Conservation (phyloP, 805 yeast genomes). For the Danielia oregonensis region DNA sequence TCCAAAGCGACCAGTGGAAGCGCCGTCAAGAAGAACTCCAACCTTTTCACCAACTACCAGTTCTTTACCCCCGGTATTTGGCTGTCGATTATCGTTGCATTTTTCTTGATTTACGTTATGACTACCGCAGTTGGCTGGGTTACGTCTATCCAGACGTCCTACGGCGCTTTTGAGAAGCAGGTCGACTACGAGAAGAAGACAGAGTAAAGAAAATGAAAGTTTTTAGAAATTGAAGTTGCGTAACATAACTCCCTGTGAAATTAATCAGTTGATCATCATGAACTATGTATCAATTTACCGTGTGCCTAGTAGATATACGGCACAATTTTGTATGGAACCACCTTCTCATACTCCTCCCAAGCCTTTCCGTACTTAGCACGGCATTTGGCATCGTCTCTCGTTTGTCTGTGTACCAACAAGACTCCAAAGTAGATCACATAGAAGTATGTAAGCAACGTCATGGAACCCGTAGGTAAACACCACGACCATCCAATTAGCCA, state of each 20-base stretch:
- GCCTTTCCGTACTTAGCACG: slow-evolving; percentile 76
- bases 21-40: slow-evolving; percentile 17
- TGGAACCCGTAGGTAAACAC: slow-evolving; percentile 86
- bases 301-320: slow-evolving; percentile 87
- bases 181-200: slow-evolving; percentile 49
- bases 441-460: slow-evolving; percentile 81
- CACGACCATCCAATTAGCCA: slow-evolving; percentile 89
- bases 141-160: slow-evolving; percentile 66
- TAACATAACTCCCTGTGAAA: no score
- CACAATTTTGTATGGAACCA: slow-evolving; percentile 85
- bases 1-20: slow-evolving; percentile 4
- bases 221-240: no score
- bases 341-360: slow-evolving; percentile 78
- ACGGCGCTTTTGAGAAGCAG: slow-evolving; percentile 76
- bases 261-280: no score
- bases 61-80: slow-evolving; percentile 80
- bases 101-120: slow-evolving; percentile 55
- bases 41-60: slow-evolving; percentile 60
- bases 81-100: slow-evolving; percentile 66
- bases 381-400: slow-evolving; percentile 90
- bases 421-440: slow-evolving; percentile 80
- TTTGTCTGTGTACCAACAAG: slow-evolving; percentile 82
- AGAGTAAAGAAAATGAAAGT: slow-evolving; percentile 20
- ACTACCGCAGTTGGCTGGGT: slow-evolving; percentile 69
- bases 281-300: no score